These are phyloP conservation scores for Phytophthora brassicae DNA, from an alignment of 352 stramenopile genomes.

Conservation along the genomic window DNA sequence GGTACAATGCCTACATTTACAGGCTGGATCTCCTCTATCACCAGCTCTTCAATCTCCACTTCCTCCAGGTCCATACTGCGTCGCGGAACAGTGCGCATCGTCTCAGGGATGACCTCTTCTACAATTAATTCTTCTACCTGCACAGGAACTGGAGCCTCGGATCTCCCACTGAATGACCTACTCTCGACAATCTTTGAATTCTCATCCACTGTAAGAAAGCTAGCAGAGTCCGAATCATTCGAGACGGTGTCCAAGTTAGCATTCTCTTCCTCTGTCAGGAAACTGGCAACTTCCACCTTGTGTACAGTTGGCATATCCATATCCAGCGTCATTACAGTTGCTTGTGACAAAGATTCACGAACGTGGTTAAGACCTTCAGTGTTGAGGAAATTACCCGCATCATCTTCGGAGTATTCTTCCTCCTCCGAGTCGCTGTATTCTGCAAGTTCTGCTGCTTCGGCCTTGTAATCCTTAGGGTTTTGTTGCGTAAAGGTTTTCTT, in stretches of 20 bases:
- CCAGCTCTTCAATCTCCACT: constrained; percentile 27
- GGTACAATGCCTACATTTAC: constrained; percentile 24
- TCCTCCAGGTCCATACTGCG: constrained; percentile 30
- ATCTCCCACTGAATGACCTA: constrained; percentile 25
- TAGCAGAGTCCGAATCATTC: constrained; percentile 38
- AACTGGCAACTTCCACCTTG: constrained; percentile 55
- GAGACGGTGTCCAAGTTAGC: constrained; percentile 31
- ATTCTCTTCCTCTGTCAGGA: constrained; percentile 50
- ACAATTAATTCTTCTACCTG: constrained; percentile 51
- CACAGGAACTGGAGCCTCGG: constrained; percentile 19
- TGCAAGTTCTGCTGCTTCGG: constrained; percentile 35
- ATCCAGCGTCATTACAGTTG: constrained; percentile 28
- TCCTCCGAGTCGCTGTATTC: constrained; percentile 36
- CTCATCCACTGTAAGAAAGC: constrained; percentile 46
- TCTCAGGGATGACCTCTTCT: constrained; percentile 52
- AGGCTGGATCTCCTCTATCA: constrained; percentile 34
- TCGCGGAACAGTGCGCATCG: constrained; percentile 22
- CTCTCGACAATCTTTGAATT: constrained; percentile 49
- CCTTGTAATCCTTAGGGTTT: constrained; percentile 29
- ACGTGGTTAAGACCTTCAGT: constrained; percentile 26
- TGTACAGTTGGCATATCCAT: constrained; percentile 29
- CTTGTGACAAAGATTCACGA: constrained; percentile 24
- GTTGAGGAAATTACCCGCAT: constrained; percentile 38
- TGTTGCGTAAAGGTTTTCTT: constrained; percentile 35
- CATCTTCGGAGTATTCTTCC: constrained; percentile 21